These are phyloP conservation scores for Turnera subulata DNA, from an alignment of 345 rosid genomes.

Conservation along the genomic window DNA sequence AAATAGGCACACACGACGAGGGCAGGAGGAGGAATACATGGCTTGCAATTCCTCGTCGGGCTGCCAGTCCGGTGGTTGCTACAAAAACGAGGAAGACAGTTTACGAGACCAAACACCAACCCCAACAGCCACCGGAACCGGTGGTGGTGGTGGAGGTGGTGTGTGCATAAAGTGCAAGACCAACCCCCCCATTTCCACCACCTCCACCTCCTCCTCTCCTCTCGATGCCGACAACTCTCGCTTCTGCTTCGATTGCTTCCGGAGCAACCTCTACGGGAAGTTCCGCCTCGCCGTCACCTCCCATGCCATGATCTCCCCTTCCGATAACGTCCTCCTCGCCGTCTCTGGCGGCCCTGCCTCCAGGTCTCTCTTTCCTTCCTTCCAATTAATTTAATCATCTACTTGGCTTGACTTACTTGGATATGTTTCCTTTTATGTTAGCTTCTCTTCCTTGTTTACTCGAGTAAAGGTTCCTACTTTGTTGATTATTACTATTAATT, in stretches of 20 bases:
- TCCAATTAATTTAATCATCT: too few relatives aligned
- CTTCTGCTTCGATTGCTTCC: conserved; percentile 73
- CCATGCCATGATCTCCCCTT: conserved; percentile 82
- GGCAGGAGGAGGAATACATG: too few relatives aligned
- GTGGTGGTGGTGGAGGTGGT: background rate
- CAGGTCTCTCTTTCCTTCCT: conserved; percentile 38
- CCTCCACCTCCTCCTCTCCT: background rate
- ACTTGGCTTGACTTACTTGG: too few relatives aligned
- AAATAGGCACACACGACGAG: too few relatives aligned
- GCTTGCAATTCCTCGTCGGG: conserved; percentile 61
- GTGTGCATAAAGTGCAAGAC: conserved; percentile 74
- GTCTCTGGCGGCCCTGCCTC: conserved; percentile 93
- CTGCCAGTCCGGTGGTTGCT: conserved; percentile 58
- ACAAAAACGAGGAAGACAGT: conserved; percentile 27
- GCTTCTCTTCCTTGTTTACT: too few relatives aligned
- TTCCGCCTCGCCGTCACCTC: conserved; percentile 79
- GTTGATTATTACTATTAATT: too few relatives aligned
- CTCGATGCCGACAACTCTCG: conserved; percentile 43
- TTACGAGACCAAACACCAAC: background rate
- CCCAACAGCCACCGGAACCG: background rate
- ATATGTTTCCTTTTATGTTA: too few relatives aligned
- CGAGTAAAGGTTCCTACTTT: too few relatives aligned
- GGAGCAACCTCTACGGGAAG: conserved; percentile 70
- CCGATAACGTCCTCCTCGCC: conserved; percentile 85
- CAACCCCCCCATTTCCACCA: conserved; percentile 37